Base-by-base conservation (phyloP, 2,329 filamentous ascomycete genomes). In the Aureobasidium leucospermi region DNA sequence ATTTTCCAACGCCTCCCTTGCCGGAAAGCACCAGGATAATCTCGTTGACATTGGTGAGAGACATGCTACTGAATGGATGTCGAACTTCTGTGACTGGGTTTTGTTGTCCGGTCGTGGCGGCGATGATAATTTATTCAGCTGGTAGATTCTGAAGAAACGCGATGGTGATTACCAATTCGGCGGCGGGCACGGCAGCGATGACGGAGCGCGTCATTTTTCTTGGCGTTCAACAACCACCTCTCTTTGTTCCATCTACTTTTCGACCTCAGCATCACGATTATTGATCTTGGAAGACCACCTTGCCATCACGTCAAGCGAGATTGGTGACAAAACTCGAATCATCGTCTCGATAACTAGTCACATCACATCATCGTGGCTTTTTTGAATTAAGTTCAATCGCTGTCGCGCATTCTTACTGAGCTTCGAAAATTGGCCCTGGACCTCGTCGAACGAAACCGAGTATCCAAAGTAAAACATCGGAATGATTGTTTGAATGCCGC, bases 1-100 rank as follows among this genome's bases (percentile, higher is more conserved):
- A 97, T 79, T 99, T 99, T 61, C 94, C 94, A 19, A 99, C 94
- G 67, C 94, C 94, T 69, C 94, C 94, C 81, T 99, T 99, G 67
- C 94, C 94, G 11, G 94, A 97, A 49, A 99, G 87, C 63, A 90
- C 88, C 66, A 94, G 82, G 64, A 91, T 79, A 63, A 94, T 87
- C 70, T 92, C 85, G 68, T 89, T 87, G 68, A 93, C 82, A 66
- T 86, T 86, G 58, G 81, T 74, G 31, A 89, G 79, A 62, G 85
- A 87, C 85, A 88, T 88, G 32, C 66, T 74, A 23, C 15, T 7
- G 32, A 23, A 32, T 5, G 15, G n/a, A 60, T 41, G 6, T 32
- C 2, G 13, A 23, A 8, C 23, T 23, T 23, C 23, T 23, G 23
- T 23, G 23, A 23, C 23, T 23, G 23, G 3, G 23, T 23, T 23